These are phyloP conservation scores for Ceratocystis cubensis DNA, from an alignment of 2,329 filamentous ascomycete species.

Conservation along the genomic window DNA sequence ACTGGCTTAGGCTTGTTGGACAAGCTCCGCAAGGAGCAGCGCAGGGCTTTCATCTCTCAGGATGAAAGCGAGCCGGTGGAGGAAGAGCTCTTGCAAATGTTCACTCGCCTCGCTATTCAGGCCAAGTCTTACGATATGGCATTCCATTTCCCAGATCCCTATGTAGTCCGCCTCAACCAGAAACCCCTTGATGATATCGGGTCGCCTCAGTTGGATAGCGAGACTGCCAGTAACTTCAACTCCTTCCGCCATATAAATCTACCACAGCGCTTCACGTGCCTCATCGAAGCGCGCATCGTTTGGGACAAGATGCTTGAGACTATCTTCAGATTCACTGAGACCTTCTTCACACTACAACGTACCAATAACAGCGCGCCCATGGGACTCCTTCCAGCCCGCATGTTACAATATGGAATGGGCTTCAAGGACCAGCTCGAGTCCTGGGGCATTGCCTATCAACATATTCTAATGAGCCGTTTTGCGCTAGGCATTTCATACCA, in stretches of 20 bases:
- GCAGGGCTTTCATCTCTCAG: conserved; percentile 23
- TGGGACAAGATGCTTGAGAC: conserved; percentile 46
- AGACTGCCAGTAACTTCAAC: not conserved
- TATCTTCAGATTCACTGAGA: conserved; percentile 47
- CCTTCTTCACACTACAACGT: conserved; percentile 32
- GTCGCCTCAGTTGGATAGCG: not conserved
- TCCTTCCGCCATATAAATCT: conserved; percentile 22
- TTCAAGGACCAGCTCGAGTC: conserved; percentile 40
- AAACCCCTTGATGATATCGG: not conserved
- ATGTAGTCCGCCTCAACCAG: conserved; percentile 40
- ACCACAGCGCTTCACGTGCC: conserved; percentile 36
- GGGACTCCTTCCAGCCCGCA: conserved; percentile 38
- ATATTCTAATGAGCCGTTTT: conserved; percentile 38
- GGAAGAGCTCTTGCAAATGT: conserved; percentile 49
- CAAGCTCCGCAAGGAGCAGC: conserved; percentile 37
- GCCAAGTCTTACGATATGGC: conserved; percentile 58
- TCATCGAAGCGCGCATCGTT: conserved; percentile 43
- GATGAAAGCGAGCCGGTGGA: conserved; percentile 37
- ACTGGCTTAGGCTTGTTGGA: conserved; percentile 44
- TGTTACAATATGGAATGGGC: conserved; percentile 36
- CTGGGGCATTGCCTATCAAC: conserved; percentile 46
- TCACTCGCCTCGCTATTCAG: conserved; percentile 50
- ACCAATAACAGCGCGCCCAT: conserved; percentile 39
- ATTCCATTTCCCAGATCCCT: conserved; percentile 52
- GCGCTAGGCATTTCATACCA: conserved; percentile 39